Conservation (phyloP, 352 stramenopile species). For the Phytopythium vexans region DNA sequence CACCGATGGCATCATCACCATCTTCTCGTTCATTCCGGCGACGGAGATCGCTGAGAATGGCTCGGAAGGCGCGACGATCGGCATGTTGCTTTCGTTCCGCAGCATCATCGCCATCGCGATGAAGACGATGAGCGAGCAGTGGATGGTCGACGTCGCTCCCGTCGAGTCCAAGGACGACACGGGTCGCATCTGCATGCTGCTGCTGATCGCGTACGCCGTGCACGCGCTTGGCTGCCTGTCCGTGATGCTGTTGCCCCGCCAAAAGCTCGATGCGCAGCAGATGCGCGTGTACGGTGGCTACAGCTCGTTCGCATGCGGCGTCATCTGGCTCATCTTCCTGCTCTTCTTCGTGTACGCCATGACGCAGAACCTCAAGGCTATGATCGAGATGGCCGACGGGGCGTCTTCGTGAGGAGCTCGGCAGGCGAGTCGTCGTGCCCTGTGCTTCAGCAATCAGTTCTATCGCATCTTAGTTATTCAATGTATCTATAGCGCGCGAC, state of each 20-base stretch:
- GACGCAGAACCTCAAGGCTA: conserved; percentile 39
- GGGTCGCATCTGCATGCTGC: conserved; percentile 20
- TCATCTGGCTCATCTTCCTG: conserved; percentile 53
- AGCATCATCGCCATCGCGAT: conserved; percentile 55
- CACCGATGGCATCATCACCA: conserved; percentile 60
- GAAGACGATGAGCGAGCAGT: conserved; percentile 50
- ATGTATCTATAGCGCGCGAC: too few species aligned
- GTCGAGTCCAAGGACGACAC: conserved; percentile 22
- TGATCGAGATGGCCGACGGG: conserved; percentile 29
- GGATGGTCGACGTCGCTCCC: conserved; percentile 30
- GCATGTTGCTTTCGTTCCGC: conserved; percentile 57
- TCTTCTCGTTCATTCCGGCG: conserved; percentile 64
- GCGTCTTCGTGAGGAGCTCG: neutral
- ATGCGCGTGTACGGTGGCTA: conserved; percentile 63
- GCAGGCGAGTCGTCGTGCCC: too few species aligned
- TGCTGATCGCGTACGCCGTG: conserved; percentile 58
- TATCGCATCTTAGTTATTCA: too few species aligned
- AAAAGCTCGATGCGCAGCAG: conserved; percentile 66
- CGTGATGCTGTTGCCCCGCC: conserved; percentile 45
- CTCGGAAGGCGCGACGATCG: conserved; percentile 63
- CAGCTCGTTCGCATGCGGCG: conserved; percentile 41
- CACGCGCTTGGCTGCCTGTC: conserved; percentile 51
- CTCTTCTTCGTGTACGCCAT: conserved; percentile 63
- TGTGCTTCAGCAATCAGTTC: too few species aligned
- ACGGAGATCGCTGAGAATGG: conserved; percentile 73